phyloP scores from a whole-genome alignment of 2,329 filamentous ascomycete genomes.

The Neurospora sp. region DNA sequence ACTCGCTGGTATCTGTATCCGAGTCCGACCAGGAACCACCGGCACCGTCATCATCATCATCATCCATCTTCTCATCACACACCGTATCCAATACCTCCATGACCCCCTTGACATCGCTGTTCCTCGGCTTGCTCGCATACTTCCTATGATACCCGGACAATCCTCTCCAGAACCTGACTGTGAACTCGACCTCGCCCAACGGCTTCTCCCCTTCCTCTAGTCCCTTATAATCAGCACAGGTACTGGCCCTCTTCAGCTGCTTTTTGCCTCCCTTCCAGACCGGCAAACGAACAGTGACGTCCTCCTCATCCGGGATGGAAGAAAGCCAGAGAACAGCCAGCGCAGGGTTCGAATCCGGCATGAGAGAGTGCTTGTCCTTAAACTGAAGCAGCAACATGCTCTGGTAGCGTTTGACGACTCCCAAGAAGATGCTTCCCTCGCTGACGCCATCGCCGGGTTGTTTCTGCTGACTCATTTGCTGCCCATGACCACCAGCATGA shows the following conservation, averaged over 20 bases:
- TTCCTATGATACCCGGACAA: conserved; percentile 48
- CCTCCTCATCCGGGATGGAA: conserved; percentile 59
- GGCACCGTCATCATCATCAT: conserved; percentile 12
- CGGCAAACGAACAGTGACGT: conserved; percentile 45
- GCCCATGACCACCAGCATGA: conserved; percentile 4
- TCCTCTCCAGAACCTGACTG: conserved; percentile 51
- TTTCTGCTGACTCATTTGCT: background rate
- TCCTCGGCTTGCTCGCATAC: conserved; percentile 40
- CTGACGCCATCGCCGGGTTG: conserved; percentile 6
- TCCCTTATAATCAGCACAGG: conserved; percentile 25
- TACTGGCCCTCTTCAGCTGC: conserved; percentile 26
- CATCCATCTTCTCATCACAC: conserved; percentile 41
- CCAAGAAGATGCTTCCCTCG: conserved; percentile 37
- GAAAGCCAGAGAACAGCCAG: conserved; percentile 60
- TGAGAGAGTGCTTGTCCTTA: conserved; percentile 38
- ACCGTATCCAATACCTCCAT: conserved; percentile 56
- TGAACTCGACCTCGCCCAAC: conserved; percentile 48
- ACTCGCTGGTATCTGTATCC: conserved; percentile 13
- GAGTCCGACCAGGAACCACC: conserved; percentile 17
- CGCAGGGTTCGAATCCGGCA: conserved; percentile 46
- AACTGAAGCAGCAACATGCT: conserved; percentile 49
- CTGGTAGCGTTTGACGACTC: conserved; percentile 52
- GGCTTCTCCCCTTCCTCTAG: conserved; percentile 44
- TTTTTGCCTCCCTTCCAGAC: conserved; percentile 59
- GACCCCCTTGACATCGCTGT: conserved; percentile 45